These are phyloP conservation scores for Haberlea rhodopensis DNA, from an alignment of 257 asterid species.

Conservation along the genomic window DNA sequence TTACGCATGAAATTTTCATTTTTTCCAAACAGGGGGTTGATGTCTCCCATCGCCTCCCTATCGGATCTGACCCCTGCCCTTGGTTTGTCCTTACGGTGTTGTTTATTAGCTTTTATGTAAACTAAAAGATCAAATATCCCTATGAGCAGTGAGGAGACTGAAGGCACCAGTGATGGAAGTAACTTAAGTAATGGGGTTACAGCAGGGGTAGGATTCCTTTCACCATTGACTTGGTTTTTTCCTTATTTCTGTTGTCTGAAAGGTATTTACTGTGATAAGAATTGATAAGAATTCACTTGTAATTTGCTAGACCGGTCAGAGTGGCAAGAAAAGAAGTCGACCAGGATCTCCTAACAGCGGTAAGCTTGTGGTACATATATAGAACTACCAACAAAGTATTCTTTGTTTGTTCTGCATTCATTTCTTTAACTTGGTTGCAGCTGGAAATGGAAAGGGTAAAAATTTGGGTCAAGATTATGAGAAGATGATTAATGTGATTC, in stretches of 20 bases:
- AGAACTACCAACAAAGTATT: no score
- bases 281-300: conserved; percentile 13
- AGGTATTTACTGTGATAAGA: neutral
- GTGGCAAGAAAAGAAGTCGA: conserved; percentile 64
- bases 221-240: conserved; percentile 6
- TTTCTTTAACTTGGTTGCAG: conserved; percentile 23
- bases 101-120: neutral
- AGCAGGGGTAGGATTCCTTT: conserved; percentile 45
- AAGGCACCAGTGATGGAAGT: conserved; percentile 87
- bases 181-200: conserved; percentile 43
- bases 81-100: neutral
- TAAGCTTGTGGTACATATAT: conserved; percentile 28
- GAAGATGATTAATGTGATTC: conserved; percentile 33
- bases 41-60: neutral
- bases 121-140: conserved; percentile 24
- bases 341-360: conserved; percentile 62
- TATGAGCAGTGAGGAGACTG: conserved; percentile 64
- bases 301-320: conserved; percentile 48
- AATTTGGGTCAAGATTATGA: conserved; percentile 38
- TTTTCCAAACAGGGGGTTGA: neutral
- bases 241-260: conserved; percentile 7
- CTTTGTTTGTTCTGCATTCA: neutral
- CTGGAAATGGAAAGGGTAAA: conserved; percentile 48
- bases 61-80: neutral
- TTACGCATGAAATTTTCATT: no score